Percentiles rank a stretch among this genome's conserved stretches.
Conservation (phyloP, 495 filamentous ascomycete genomes). For the Xylaria grammica region DNA sequence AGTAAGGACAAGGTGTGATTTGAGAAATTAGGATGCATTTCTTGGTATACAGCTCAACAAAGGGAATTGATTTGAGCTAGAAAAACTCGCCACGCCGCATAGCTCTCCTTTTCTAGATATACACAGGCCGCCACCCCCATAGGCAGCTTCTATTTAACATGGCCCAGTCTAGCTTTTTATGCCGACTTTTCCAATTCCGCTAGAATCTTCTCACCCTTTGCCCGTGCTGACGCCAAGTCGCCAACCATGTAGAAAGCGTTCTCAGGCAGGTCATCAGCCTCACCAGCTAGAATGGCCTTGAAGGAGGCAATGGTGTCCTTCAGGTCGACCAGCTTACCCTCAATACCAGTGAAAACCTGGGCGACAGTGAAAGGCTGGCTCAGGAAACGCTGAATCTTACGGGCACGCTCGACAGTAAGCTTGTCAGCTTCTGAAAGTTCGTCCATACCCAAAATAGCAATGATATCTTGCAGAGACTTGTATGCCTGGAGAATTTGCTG, state of each 20-base stretch:
- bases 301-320: constrained; percentile 98
- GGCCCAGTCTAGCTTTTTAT: constrained; percentile 52
- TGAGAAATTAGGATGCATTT: constrained; percentile 35
- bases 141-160: constrained; percentile 40
- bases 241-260: constrained; percentile 99
- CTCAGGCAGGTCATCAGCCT: constrained; percentile 95
- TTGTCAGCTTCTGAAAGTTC: constrained; percentile 98
- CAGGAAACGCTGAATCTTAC: constrained; percentile 99
- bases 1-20: constrained; percentile 8
- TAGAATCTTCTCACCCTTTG: constrained; percentile 99
- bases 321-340: constrained; percentile 94
- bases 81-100: constrained; percentile 36
- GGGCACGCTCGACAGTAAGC: constrained; percentile 99
- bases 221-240: constrained; percentile 87
- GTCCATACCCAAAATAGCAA: constrained; percentile 99
- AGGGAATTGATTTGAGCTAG: constrained; percentile 42
- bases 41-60: constrained; percentile 43
- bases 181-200: constrained; percentile 83
- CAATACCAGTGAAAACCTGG: constrained; percentile 98
- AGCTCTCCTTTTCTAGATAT: constrained; percentile 45
- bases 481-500: constrained; percentile 99
- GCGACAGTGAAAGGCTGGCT: constrained; percentile 98
- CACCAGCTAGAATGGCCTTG: constrained; percentile 96
- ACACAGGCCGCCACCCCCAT: constrained; percentile 37
- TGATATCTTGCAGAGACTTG: constrained; percentile 99